These are phyloP conservation scores for Coelastrella sp. DNA, from an alignment of 139 green algal species.

Conservation along the genomic window DNA sequence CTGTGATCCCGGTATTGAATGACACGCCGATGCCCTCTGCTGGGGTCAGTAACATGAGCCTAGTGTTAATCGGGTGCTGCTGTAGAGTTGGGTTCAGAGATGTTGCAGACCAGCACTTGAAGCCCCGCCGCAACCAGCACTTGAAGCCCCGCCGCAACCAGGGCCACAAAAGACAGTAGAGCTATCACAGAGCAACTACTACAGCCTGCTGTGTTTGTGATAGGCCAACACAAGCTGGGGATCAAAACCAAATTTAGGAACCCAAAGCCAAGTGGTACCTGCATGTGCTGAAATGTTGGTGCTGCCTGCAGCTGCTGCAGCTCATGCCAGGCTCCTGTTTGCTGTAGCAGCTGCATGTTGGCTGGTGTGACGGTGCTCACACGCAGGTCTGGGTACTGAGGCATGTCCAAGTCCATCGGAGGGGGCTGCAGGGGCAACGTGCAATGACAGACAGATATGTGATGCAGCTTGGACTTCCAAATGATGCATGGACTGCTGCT, in stretches of 20 bases:
- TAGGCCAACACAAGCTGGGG: no score
- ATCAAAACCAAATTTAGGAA: no score
- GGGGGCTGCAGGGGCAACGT: conserved; percentile 42
- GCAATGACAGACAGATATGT: no score
- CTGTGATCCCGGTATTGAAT: background rate
- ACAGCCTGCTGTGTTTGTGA: background rate
- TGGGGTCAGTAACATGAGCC: no score
- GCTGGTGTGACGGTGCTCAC: conserved; percentile 84
- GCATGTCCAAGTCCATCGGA: background rate
- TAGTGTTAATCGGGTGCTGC: background rate
- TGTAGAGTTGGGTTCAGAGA: background rate
- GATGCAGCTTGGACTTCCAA: no score
- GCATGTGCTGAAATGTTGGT: conserved; percentile 65
- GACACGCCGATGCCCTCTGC: background rate
- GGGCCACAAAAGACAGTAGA: background rate
- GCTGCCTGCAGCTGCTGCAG: conserved; percentile 56
- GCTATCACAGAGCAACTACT: background rate
- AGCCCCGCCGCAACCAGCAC: background rate
- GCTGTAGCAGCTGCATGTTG: conserved; percentile 66
- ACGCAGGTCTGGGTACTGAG: conserved; percentile 64
- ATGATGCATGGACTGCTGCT: no score
- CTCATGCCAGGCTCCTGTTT: conserved; percentile 70
- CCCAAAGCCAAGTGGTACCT: conserved; percentile 54
- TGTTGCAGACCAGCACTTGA: background rate
- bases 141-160: background rate